Evolutionary conservation across 805 yeast genomes (phyloP).

Genomic region (Ogataea nitratoaversa): DNA sequence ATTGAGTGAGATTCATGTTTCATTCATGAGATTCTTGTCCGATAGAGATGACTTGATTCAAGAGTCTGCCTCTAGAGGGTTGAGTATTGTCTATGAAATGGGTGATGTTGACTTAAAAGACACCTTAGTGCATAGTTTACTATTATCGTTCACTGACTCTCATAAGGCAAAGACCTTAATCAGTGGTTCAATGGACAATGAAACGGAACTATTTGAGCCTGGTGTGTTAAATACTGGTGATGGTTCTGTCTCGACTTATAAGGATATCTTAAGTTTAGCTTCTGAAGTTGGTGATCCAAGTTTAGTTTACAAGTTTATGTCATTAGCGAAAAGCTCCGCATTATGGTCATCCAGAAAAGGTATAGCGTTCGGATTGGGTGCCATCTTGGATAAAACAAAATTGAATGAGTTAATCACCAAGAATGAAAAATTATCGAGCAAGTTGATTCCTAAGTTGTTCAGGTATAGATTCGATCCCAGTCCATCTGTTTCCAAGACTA

Average conservation of each 20-base stretch:
- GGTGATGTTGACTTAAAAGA: conserved; percentile 69
- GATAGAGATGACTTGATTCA: conserved; percentile 86
- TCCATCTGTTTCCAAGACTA: conserved; percentile 66
- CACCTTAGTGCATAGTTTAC: conserved; percentile 63
- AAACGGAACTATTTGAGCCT: conserved; percentile 80
- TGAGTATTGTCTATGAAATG: conserved; percentile 73
- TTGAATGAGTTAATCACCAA: conserved; percentile 56
- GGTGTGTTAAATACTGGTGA: conserved; percentile 77
- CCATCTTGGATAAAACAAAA: conserved; percentile 74
- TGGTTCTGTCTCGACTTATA: conserved; percentile 85
- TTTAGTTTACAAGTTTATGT: conserved; percentile 90
- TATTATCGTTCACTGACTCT: conserved; percentile 75
- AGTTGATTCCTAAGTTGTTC: conserved; percentile 75
- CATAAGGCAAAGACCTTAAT: conserved; percentile 40
- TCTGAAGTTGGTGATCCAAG: conserved; percentile 95
- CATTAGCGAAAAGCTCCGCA: conserved; percentile 80
- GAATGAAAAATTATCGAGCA: conserved; percentile 49
- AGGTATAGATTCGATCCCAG: conserved; percentile 86
- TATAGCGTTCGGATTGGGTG: conserved; percentile 88
- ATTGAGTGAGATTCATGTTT: conserved; percentile 61
- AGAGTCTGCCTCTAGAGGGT: conserved; percentile 87
- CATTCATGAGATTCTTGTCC: conserved; percentile 74
- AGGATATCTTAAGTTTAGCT: conserved; percentile 82
- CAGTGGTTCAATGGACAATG: conserved; percentile 69
- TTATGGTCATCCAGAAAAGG: conserved; percentile 93